Evolutionary conservation across 169 alveolate genomes (phyloP).

Genomic region (Eimeria sp.): DNA sequence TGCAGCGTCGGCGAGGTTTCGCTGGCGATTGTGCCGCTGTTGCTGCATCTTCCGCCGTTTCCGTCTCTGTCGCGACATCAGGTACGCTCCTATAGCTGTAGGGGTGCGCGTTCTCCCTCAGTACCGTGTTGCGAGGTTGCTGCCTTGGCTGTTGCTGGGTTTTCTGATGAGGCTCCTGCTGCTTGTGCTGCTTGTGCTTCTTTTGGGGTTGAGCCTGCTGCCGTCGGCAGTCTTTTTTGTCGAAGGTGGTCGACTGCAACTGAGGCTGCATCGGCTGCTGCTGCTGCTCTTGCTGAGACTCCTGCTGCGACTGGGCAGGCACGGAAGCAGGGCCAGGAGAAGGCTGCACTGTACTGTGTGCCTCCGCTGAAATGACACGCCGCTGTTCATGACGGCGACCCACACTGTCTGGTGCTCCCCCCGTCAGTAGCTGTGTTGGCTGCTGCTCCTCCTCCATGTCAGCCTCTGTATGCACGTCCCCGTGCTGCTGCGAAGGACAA

Average conservation of each 20-base stretch:
- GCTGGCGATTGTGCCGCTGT: neutral
- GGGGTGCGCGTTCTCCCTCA: neutral
- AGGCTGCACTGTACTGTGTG: conserved; percentile 49
- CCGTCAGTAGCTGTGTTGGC: conserved; percentile 36
- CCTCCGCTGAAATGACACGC: neutral
- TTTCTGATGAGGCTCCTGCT: neutral
- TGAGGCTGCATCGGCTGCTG: neutral
- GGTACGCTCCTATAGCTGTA: conserved; percentile 55
- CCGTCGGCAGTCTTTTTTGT: neutral
- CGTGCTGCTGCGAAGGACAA: conserved; percentile 17
- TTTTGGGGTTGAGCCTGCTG: neutral
- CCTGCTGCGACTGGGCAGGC: conserved; percentile 30
- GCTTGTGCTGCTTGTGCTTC: too few species aligned
- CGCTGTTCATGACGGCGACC: conserved; percentile 18
- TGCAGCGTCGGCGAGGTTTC: conserved; percentile 23
- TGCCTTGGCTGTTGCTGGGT: conserved; percentile 41
- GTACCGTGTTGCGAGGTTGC: neutral
- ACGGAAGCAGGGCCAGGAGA: neutral
- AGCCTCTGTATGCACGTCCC: neutral
- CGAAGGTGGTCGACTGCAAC: neutral
- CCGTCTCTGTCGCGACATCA: conserved; percentile 9
- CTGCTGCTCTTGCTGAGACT: conserved; percentile 19
- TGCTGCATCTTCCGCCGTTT: neutral
- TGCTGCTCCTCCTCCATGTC: conserved; percentile 21
- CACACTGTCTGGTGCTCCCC: conserved; percentile 12